Conservation (phyloP, 768 basidiomycete genomes). For the Russula sp. region DNA sequence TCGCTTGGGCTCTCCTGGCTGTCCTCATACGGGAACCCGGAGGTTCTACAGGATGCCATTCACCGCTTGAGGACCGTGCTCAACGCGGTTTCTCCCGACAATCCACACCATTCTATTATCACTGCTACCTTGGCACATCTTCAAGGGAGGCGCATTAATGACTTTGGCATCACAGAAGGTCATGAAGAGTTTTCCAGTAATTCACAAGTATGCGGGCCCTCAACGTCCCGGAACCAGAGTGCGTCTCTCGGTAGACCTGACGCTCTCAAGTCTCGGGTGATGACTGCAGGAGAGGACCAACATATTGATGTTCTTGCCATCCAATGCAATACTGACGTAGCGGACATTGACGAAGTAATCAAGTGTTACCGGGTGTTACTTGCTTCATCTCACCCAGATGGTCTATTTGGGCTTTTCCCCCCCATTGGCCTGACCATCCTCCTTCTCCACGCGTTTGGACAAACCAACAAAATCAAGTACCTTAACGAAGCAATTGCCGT, state of each 20-base stretch:
- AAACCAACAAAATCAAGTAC: background rate
- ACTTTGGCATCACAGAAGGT: no score
- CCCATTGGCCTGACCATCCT: background rate
- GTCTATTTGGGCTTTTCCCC: background rate
- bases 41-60: no score
- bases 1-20: background rate
- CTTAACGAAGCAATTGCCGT: background rate
- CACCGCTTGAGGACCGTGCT: no score
- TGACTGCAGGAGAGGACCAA: background rate
- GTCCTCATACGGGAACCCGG: no score
- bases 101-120: no score
- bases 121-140: no score
- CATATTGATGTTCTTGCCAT: background rate
- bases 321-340: background rate
- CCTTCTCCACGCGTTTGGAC: background rate
- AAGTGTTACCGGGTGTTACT: background rate
- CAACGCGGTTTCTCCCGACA: no score
- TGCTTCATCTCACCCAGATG: background rate
- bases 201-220: no score
- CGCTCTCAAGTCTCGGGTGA: background rate
- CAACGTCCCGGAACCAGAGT: no score
- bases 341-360: background rate
- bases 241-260: background rate
- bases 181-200: no score
- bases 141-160: no score